Percentiles rank a stretch among this genome's conserved stretches.
Conservation (phyloP, 2,329 filamentous ascomycete genomes). For the Xylariaceae sp. region DNA sequence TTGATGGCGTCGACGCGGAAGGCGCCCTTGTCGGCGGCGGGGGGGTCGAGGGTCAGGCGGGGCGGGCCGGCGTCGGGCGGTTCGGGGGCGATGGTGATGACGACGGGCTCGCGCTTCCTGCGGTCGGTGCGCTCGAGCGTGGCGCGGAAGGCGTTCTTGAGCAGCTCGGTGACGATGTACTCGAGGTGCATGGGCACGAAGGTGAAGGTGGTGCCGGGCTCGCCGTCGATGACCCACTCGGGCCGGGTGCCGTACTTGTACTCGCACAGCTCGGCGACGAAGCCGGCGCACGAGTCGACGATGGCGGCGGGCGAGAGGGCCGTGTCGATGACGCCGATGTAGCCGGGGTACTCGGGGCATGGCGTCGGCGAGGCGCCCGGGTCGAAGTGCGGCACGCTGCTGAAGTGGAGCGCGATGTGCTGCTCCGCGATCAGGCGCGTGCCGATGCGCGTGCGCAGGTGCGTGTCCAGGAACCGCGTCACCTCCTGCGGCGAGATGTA, state of each 20-base stretch:
- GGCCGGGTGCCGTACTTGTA: constrained; percentile 90
- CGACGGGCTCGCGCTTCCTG: constrained; percentile 75
- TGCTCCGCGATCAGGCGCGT: constrained; percentile 93
- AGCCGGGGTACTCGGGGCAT: constrained; percentile 54
- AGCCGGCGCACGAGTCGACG: constrained; percentile 77
- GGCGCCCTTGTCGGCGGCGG: constrained; percentile 35
- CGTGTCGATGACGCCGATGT: constrained; percentile 95
- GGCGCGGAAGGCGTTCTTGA: constrained; percentile 95
- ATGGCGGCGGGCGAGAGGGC: constrained; percentile 75
- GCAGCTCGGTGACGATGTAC: constrained; percentile 92
- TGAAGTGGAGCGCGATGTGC: constrained; percentile 83
- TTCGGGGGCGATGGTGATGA: constrained; percentile 83
- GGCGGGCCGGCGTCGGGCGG: constrained; percentile 34
- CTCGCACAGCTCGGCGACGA: constrained; percentile 94
- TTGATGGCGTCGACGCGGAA: constrained; percentile 45
- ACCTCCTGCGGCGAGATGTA: constrained; percentile 81
- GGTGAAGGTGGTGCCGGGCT: constrained; percentile 81
- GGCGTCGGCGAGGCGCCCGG: constrained; percentile 45
- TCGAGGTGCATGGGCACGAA: constrained; percentile 95
- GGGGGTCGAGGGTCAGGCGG: constrained; percentile 31
- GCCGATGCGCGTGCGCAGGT: constrained; percentile 88
- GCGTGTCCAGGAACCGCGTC: constrained; percentile 88
- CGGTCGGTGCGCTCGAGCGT: constrained; percentile 63
- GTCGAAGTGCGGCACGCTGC: constrained; percentile 63
- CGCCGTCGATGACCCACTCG: constrained; percentile 72